phyloP scores from a whole-genome alignment of 805 yeast species.

The Ogataea paraovalis region DNA sequence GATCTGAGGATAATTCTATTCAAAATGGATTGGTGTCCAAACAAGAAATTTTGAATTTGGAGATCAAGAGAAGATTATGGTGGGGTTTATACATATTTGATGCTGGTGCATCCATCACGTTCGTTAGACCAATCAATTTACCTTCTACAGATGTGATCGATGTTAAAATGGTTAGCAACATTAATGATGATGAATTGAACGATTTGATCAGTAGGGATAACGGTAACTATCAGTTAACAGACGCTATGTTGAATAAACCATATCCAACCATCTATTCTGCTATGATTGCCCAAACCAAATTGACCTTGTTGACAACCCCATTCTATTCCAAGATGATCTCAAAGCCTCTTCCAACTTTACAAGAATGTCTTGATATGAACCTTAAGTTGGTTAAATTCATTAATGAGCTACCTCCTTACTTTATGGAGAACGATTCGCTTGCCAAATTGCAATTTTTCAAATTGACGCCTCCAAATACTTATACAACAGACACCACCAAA shows the following conservation, averaged over 20 bases:
- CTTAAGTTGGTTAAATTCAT: slow-evolving; percentile 38
- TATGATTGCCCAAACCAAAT: slow-evolving; percentile 49
- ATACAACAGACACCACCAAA: slow-evolving; percentile 16
- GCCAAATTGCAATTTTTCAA: slow-evolving; percentile 24
- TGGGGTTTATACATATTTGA: slow-evolving; percentile 65
- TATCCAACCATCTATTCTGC: slow-evolving; percentile 59
- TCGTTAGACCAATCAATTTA: slow-evolving; percentile 59
- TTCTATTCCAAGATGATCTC: slow-evolving; percentile 46
- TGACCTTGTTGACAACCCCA: slow-evolving; percentile 44
- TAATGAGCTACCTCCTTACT: slow-evolving; percentile 42
- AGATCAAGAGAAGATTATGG: slow-evolving; percentile 60
- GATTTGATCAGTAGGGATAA: slow-evolving; percentile 22
- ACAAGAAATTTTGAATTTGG: slow-evolving; percentile 41
- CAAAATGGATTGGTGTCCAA: slow-evolving; percentile 19
- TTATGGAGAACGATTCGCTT: slow-evolving; percentile 38
- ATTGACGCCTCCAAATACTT: slow-evolving; percentile 18
- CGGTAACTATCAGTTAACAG: slow-evolving; percentile 10
- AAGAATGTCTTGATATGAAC: slow-evolving; percentile 48
- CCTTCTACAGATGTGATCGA: slow-evolving; percentile 46
- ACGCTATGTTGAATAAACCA: slow-evolving; percentile 23
- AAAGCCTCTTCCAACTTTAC: slow-evolving; percentile 43
- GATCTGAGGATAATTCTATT: neutral
- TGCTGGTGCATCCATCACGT: slow-evolving; percentile 58
- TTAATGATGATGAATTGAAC: slow-evolving; percentile 40
- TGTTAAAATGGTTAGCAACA: slow-evolving; percentile 46